phyloP scores from a whole-genome alignment of 768 basidiomycete species.

The Amanita muscaria region DNA sequence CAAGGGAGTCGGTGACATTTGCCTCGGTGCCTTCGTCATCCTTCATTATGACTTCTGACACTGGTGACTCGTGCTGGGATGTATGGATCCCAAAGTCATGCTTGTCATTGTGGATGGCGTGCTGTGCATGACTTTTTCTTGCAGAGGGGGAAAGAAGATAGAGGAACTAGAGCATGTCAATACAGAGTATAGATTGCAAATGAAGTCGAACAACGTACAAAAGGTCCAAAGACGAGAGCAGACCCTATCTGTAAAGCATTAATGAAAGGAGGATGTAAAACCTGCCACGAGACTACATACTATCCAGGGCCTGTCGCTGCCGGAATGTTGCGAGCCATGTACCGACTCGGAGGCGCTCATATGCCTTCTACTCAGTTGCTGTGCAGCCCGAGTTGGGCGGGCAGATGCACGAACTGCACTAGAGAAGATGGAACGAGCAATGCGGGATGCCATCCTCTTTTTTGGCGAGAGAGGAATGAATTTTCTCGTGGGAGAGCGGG shows the following conservation, averaged over 20 bases:
- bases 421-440: conserved; percentile 6
- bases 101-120: conserved; percentile 8
- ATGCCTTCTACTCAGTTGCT: conserved; percentile 4
- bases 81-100: conserved; percentile 3
- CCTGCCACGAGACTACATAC: conserved; percentile 7
- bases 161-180: conserved; percentile 6
- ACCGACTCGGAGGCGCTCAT: conserved; percentile 9
- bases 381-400: conserved; percentile 4
- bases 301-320: conserved; percentile 14
- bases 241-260: conserved; percentile 9
- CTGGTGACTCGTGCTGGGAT: not conserved
- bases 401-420: conserved; percentile 6
- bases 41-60: conserved; percentile 9
- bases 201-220: conserved; percentile 8
- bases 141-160: conserved; percentile 14
- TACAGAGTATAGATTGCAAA: not conserved
- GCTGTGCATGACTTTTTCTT: conserved; percentile 3
- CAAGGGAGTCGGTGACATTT: conserved; percentile 8
- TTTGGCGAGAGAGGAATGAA: too few species aligned
- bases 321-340: conserved; percentile 9
- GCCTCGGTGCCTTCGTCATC: conserved; percentile 13
- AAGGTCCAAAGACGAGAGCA: conserved; percentile 11
- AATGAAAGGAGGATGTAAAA: not conserved
- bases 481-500: conserved; percentile 10
- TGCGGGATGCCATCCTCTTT: conserved; percentile 14